phyloP scores from a whole-genome alignment of 768 basidiomycete species.

The Russula griseocarnosa region DNA sequence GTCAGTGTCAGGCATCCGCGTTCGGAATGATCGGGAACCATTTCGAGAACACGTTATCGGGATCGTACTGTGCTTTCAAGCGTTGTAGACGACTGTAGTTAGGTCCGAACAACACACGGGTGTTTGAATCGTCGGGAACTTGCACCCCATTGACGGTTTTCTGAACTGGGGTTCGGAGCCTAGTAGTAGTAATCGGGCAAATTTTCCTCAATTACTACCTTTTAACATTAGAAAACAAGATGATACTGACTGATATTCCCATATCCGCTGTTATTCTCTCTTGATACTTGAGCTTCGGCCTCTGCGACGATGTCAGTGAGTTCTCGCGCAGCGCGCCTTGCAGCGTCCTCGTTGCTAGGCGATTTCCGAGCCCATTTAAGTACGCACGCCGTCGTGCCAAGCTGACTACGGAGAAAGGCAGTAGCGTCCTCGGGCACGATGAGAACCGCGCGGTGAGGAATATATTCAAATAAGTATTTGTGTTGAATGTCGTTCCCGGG shows the following conservation, averaged over 20 bases:
- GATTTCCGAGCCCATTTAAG: constrained; percentile 1
- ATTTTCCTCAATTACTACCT: not conserved
- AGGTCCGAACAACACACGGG: constrained; percentile 35
- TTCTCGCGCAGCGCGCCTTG: constrained; percentile 4
- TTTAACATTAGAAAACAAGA: too few relatives aligned
- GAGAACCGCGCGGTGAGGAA: constrained; percentile 40
- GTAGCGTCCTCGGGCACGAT: constrained; percentile 34
- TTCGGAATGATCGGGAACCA: constrained; percentile 36
- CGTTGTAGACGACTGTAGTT: constrained; percentile 40
- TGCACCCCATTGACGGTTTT: not conserved
- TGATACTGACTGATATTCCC: constrained; percentile 25
- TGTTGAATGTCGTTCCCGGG: constrained; percentile 33
- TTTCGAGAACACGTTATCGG: constrained; percentile 35
- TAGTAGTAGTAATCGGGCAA: not conserved
- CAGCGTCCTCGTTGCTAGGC: constrained; percentile 1
- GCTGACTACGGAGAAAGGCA: constrained; percentile 41
- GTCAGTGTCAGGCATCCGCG: not conserved
- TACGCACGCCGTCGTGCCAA: not conserved
- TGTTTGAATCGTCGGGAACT: constrained; percentile 18
- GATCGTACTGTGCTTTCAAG: constrained; percentile 39
- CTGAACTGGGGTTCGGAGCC: constrained; percentile 1
- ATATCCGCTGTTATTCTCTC: constrained; percentile 18
- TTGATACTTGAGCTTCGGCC: not conserved
- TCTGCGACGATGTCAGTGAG: constrained; percentile 5
- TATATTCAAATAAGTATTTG: constrained; percentile 41